phyloP scores from a whole-genome alignment of 2,329 filamentous ascomycete genomes.

The Beauveria sp. region DNA sequence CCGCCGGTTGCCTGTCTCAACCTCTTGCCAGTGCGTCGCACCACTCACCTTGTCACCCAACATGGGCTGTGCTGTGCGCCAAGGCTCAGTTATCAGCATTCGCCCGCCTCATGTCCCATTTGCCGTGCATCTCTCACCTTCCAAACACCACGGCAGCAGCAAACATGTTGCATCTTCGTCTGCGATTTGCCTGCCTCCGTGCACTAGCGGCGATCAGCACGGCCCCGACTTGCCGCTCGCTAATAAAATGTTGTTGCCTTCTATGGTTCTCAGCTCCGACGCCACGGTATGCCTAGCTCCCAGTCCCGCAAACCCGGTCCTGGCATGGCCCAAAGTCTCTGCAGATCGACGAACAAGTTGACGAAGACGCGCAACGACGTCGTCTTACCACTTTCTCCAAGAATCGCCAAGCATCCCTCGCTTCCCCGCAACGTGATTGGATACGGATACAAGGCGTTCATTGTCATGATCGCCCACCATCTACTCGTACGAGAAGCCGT shows the following conservation, averaged over 20 bases:
- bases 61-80: constrained; percentile 1
- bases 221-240: neutral
- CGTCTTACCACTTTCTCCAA: neutral
- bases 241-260: neutral
- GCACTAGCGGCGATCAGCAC: neutral
- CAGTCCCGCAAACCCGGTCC: neutral
- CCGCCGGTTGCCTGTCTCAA: neutral
- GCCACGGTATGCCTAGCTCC: neutral
- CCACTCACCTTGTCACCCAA: neutral
- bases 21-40: neutral
- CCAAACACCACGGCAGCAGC: neutral
- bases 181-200: neutral
- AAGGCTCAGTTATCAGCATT: constrained; percentile 3
- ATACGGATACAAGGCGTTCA: neutral
- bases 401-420: neutral
- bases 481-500: neutral
- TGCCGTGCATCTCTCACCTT: neutral
- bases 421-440: neutral
- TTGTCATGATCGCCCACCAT: neutral
- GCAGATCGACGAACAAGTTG: neutral
- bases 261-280: neutral
- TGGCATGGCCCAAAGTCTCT: too few relatives aligned
- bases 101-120: neutral
- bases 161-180: neutral
- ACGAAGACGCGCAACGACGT: neutral